A percentile compares a stretch with the other conserved stretches of the same genome.
phyloP scores from a whole-genome alignment of 805 yeast genomes.

The Saturnispora galanensis region DNA sequence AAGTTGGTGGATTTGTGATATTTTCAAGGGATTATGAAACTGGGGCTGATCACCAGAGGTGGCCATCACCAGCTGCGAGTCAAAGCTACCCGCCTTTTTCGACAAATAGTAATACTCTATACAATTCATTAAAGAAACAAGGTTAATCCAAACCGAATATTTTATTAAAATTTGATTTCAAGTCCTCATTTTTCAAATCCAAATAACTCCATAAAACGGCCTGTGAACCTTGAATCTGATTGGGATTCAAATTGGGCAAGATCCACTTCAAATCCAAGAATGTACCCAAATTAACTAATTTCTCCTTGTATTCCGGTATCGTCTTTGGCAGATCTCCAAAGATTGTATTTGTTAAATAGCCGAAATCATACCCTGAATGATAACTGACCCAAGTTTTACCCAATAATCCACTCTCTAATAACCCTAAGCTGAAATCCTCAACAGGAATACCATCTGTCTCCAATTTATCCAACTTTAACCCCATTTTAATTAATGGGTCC shows the following conservation, averaged over 20 bases:
- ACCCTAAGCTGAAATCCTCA: constrained; percentile 69
- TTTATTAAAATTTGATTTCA: no score
- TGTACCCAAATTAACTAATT: background rate
- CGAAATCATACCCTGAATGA: constrained; percentile 92
- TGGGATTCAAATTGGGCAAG: background rate
- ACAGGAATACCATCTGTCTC: constrained; percentile 69
- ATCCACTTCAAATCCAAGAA: background rate
- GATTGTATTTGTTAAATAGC: constrained; percentile 47
- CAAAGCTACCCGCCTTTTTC: no score
- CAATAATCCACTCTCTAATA: constrained; percentile 79
- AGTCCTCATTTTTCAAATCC: no score
- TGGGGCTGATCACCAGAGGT: no score
- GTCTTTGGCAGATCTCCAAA: background rate
- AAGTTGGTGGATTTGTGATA: no score
- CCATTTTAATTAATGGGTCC: constrained; percentile 69
- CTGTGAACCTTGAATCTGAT: background rate
- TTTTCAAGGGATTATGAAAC: no score
- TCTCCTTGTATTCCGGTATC: background rate
- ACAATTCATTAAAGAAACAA: no score
- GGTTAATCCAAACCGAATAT: no score
- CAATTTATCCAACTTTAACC: constrained; percentile 71
- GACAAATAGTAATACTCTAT: no score
- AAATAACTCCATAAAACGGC: no score
- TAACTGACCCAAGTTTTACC: constrained; percentile 82
- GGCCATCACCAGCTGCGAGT: no score